Base-by-base conservation (phyloP, 78 protist species). In the Pelomyxa schiedti region DNA sequence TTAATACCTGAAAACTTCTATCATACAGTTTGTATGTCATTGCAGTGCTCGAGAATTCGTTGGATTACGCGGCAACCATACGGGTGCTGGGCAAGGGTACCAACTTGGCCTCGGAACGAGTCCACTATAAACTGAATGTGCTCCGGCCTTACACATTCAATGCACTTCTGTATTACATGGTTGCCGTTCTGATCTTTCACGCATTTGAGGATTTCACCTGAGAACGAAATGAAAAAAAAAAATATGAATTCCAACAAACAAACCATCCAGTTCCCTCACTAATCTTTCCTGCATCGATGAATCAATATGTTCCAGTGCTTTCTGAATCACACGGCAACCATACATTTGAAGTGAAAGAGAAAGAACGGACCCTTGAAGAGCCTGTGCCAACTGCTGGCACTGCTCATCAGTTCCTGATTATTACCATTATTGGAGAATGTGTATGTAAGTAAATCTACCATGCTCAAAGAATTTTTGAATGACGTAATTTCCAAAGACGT, bases 61-160 rank as follows among this genome's bases (percentile, higher is more conserved):
- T 96, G 99, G 52, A 96, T 92, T 36, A 96, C 99, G n/a, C 99
- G 87, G 83, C 99, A 96, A 43, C 99, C 99, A 76, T 96, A 96
- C 28, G 97, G 90, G 67, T 96, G 99, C 37, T 81, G 80, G 9
- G 97, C 95, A 73, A 93, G 81, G 35, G 69, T 53, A 76, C 58
- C 79, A 67, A 83, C 88, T 69, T 88, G 90, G 7, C 92, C 94
- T 30, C 39, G 47, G 73, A 97, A 90, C 4, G 89, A 35, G 42
- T 90, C 92, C 22, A 97, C 84, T 58, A 95, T 83, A 68, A 94
- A 94, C 83, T 94, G 95, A 22, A 91, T 72, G 41, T 37, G 35
- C 37, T 41, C 28, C 26, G 86, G 74, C 7, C 95, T 83, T 24
- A 95, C 75, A 41, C 76, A 70, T 79, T 97, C 99, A 72, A 97